These are phyloP conservation scores for Magnusiomyces paraingens DNA, from an alignment of 1,139 yeast species.

Conservation along the genomic window DNA sequence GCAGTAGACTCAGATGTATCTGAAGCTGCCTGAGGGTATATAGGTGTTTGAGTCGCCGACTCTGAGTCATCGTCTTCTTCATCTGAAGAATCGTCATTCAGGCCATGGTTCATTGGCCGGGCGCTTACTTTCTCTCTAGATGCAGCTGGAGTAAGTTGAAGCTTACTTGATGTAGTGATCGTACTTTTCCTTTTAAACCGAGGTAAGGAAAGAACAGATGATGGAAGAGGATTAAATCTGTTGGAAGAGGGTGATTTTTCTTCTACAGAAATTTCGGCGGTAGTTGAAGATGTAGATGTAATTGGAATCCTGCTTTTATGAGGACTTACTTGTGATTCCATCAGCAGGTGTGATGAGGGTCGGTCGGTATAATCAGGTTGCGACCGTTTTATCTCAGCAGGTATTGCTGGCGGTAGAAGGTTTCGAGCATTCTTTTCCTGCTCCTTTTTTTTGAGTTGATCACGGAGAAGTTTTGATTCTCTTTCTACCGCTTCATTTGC, in stretches of 20 bases:
- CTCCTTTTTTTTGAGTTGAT: too few relatives aligned
- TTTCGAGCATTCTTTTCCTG: too few relatives aligned
- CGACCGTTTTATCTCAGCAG: too few relatives aligned
- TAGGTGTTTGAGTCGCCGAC: conserved; percentile 1
- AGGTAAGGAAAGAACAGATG: conserved; percentile 37
- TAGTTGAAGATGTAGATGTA: not conserved
- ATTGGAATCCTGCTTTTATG: too few relatives aligned
- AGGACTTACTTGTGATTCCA: too few relatives aligned
- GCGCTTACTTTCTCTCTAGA: conserved; percentile 24
- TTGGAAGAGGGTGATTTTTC: conserved; percentile 2
- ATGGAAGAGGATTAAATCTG: not conserved
- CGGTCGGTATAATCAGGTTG: too few relatives aligned
- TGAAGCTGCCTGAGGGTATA: not conserved
- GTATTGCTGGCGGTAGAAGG: too few relatives aligned
- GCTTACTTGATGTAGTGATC: not conserved
- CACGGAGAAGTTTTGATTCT: too few relatives aligned
- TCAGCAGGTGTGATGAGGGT: too few relatives aligned
- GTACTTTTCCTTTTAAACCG: conserved; percentile 42
- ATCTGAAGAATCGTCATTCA: conserved; percentile 49
- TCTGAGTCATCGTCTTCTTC: conserved; percentile 31
- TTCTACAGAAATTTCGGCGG: conserved; percentile 1
- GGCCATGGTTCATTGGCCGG: conserved; percentile 67
- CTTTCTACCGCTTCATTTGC: not conserved
- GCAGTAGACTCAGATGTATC: conserved; percentile 26
- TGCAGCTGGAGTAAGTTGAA: conserved; percentile 20